Conservation (phyloP, 1,284 basidiomycete species). For the Sporisorium graminicola region DNA sequence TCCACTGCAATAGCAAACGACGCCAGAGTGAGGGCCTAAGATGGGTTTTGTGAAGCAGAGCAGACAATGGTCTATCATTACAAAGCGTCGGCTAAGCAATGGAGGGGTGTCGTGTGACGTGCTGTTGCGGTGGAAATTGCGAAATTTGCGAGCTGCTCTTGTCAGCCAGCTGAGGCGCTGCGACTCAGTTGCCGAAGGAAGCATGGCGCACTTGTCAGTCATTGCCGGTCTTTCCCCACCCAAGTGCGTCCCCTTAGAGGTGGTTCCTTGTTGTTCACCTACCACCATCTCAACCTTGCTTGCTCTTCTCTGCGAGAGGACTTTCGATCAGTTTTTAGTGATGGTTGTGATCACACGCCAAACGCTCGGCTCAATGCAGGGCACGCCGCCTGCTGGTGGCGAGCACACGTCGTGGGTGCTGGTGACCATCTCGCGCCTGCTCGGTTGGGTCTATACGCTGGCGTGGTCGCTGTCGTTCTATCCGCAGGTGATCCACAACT, state of each 20-base stretch:
- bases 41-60: too few relatives aligned
- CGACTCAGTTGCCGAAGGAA: neutral
- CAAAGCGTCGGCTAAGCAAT: neutral
- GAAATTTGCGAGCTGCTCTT: neutral
- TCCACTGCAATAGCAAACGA: neutral
- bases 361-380: slow-evolving; percentile 8
- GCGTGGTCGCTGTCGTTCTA: slow-evolving; percentile 66
- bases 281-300: too few relatives aligned
- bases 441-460: slow-evolving; percentile 62
- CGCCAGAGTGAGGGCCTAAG: neutral
- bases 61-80: neutral
- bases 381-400: too few relatives aligned
- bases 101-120: neutral
- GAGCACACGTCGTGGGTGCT: too few relatives aligned
- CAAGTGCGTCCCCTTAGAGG: too few relatives aligned
- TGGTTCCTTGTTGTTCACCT: too few relatives aligned
- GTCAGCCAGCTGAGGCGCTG: neutral
- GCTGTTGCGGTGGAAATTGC: neutral
- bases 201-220: too few relatives aligned
- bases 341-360: slow-evolving; percentile 14
- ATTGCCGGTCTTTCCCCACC: too few relatives aligned
- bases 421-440: slow-evolving; percentile 32
- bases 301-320: too few relatives aligned
- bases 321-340: neutral
- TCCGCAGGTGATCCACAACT: slow-evolving; percentile 60